Evolutionary conservation across 441 rosid species (phyloP), one percentile per base, ranked within the genome.

Genomic region (Omphalea diandra): DNA sequence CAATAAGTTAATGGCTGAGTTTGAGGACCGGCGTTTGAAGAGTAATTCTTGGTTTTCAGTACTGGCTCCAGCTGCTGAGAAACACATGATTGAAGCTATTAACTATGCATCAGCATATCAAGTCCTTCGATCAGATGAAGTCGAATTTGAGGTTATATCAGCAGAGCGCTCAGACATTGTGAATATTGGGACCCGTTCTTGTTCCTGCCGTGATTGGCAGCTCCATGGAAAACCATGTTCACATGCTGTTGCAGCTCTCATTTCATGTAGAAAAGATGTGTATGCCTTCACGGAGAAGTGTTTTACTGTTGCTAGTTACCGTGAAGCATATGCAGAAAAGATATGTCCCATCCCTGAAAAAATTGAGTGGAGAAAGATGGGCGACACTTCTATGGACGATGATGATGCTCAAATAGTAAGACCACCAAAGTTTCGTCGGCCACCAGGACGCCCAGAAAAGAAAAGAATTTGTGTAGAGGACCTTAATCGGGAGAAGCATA

Each of bases 131-230:
- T 84, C 87, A 4, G 86, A 87, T 77, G 92, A 87, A 78, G 86
- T 83, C 31, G 92, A 87, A 72, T 87, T 83, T 22, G 92, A 87
- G 80, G 83, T 84, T 63, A 47, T 87, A 52, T 84, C 82, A 20
- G 49, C 74, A 6, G 87, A 85, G 31, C 78, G 82, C 43, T 84
- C 88, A 12, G 76, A 85, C 67, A 85, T 84, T 73, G 87, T 87
- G 70, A 81, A 87, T 63, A 84, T 83, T 3, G 81, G 83, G 20
- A 75, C 75, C n/a, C 86, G 7, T 66, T 66, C 62, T 63, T 87
- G 88, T 73, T 85, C 88, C 59, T 85, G 90, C 62, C 84, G 83
- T 0, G 83, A 77, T 22, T 87, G 92, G 90, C 90, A 87, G 63
- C 83, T 82, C 43, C 68, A 78, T 8, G 90, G 90, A 18, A 81